A percentile compares a stretch with the other conserved stretches of the same genome.
Evolutionary conservation across 306 rosid species (phyloP).

Genomic region (Lotus japonicus): DNA sequence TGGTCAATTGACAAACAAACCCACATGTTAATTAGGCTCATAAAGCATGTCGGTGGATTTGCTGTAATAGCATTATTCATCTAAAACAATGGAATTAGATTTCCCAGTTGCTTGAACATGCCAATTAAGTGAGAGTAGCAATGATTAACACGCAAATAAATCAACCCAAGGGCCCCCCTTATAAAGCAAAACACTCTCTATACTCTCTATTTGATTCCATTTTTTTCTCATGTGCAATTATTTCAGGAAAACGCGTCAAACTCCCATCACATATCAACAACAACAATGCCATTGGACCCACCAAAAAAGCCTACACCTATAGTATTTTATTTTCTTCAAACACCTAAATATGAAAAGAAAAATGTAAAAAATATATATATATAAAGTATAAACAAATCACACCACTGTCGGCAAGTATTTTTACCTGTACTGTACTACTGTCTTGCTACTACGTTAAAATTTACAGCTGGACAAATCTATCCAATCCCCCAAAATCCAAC

Average conservation of each 20-base stretch:
- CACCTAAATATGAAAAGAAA: neutral
- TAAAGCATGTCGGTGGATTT: constrained; percentile 15
- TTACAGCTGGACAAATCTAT: constrained; percentile 30
- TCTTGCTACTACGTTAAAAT: neutral
- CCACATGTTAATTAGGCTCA: neutral
- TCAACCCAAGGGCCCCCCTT: neutral
- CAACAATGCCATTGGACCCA: constrained; percentile 9
- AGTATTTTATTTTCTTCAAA: neutral
- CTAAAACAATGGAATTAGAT: neutral
- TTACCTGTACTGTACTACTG: neutral
- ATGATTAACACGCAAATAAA: constrained; percentile 1
- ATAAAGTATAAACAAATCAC: too few relatives aligned
- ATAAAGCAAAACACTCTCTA: too few relatives aligned
- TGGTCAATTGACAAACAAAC: neutral
- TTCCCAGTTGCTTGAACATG: neutral
- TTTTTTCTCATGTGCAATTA: neutral
- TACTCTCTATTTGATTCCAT: constrained; percentile 1
- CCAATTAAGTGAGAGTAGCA: neutral
- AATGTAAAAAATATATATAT: neutral
- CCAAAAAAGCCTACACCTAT: neutral
- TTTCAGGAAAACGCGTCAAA: neutral
- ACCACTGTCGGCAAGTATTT: constrained; percentile 23
- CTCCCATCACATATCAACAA: neutral
- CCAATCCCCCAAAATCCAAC: constrained; percentile 25
- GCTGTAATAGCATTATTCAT: neutral